phyloP scores from a whole-genome alignment of 2,329 filamentous ascomycete species.

The Colletotrichum sp. region DNA sequence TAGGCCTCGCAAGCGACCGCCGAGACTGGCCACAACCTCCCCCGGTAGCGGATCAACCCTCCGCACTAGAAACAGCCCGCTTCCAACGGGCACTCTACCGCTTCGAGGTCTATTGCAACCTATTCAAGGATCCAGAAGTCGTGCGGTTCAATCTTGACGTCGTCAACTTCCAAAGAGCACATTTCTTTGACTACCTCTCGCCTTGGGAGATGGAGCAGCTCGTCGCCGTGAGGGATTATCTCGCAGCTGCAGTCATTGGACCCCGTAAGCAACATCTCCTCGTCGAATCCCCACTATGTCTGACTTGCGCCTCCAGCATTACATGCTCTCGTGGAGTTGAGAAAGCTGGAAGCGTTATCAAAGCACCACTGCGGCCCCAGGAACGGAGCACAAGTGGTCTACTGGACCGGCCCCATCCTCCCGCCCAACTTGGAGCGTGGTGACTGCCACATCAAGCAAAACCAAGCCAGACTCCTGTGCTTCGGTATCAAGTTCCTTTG shows the following conservation, averaged over 20 bases:
- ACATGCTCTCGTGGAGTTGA: conserved; percentile 3
- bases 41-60: neutral
- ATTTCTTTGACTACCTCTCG: conserved; percentile 12
- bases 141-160: conserved; percentile 14
- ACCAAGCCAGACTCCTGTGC: conserved; percentile 6
- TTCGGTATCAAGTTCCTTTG: conserved; percentile 14
- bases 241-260: conserved; percentile 5
- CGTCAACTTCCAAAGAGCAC: conserved; percentile 12
- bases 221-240: neutral
- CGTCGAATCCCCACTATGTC: neutral
- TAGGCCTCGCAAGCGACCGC: neutral
- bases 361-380: conserved; percentile 4
- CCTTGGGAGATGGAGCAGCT: conserved; percentile 17
- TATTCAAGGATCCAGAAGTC: conserved; percentile 14
- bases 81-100: conserved; percentile 14
- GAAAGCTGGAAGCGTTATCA: conserved; percentile 2
- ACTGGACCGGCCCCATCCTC: conserved; percentile 4
- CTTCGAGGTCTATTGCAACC: conserved; percentile 12
- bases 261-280: neutral
- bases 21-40: conserved; percentile 5
- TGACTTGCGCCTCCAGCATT: neutral
- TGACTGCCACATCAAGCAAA: conserved; percentile 15
- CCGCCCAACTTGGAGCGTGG: conserved; percentile 4
- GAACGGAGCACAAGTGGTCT: neutral
- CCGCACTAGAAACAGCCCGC: neutral